A percentile compares a stretch with the other conserved stretches of the same genome.
These are phyloP conservation scores for Bryopsis sp. DNA, from an alignment of 139 green algal species.

Conservation along the genomic window DNA sequence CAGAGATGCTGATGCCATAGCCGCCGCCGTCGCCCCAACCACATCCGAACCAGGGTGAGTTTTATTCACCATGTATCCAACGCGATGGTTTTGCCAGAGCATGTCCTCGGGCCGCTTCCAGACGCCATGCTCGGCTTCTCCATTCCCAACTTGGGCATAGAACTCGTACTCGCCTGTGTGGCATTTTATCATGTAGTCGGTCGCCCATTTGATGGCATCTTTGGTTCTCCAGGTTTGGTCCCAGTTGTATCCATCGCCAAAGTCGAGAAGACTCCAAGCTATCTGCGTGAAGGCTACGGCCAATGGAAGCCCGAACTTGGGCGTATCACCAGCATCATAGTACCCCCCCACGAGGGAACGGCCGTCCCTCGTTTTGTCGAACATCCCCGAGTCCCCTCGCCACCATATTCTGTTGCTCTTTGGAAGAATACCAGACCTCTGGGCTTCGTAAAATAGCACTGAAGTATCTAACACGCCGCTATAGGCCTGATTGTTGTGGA, in stretches of 20 bases:
- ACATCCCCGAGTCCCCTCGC: no score
- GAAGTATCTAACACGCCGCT: no score
- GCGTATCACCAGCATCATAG: slow-evolving; percentile 49
- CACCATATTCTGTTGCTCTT: no score
- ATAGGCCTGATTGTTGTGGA: no score
- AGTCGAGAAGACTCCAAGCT: slow-evolving; percentile 52
- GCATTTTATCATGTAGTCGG: background rate
- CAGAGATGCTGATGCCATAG: slow-evolving; percentile 50
- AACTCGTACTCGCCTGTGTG: slow-evolving; percentile 10
- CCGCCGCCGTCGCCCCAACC: slow-evolving; percentile 43
- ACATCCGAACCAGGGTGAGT: slow-evolving; percentile 39
- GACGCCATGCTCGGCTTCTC: slow-evolving; percentile 25
- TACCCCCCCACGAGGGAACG: slow-evolving; percentile 22
- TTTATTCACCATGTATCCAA: no score
- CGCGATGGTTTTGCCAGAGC: background rate
- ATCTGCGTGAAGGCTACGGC: slow-evolving; percentile 62
- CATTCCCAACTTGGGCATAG: slow-evolving; percentile 19
- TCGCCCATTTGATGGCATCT: slow-evolving; percentile 46
- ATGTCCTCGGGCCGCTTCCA: slow-evolving; percentile 54
- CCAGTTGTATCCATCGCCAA: slow-evolving; percentile 33
- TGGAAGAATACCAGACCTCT: no score
- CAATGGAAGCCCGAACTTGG: slow-evolving; percentile 62
- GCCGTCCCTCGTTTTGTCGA: no score
- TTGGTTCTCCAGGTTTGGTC: slow-evolving; percentile 14
- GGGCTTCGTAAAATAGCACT: no score